Conservation (phyloP, 805 yeast genomes). For the Candida maris region DNA sequence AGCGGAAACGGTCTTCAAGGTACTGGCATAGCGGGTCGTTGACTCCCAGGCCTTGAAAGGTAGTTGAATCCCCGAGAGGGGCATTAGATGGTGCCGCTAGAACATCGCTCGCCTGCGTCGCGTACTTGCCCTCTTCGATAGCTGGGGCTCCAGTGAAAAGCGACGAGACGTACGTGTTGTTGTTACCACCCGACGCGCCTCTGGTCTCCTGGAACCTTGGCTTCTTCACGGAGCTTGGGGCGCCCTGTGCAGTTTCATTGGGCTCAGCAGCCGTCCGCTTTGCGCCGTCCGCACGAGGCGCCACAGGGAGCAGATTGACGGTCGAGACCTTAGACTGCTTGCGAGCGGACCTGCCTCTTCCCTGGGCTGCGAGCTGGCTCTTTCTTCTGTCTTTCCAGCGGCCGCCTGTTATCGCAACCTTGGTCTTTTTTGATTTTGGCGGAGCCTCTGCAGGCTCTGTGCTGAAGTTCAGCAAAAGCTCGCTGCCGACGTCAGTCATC, state of each 20-base stretch:
- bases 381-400: slow-evolving; percentile 79
- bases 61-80: slow-evolving; percentile 65
- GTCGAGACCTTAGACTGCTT: slow-evolving; percentile 12
- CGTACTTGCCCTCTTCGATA: slow-evolving; percentile 36
- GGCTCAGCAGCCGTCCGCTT: background rate
- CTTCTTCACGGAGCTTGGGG: slow-evolving; percentile 18
- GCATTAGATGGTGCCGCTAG: slow-evolving; percentile 72
- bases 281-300: background rate
- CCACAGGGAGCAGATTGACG: slow-evolving; percentile 14
- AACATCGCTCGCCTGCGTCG: slow-evolving; percentile 26
- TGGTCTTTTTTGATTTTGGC: slow-evolving; percentile 15
- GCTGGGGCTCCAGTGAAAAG: slow-evolving; percentile 71
- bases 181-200: slow-evolving; percentile 52
- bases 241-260: background rate
- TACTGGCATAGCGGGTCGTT: slow-evolving; percentile 50
- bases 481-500: slow-evolving; percentile 48
- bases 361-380: slow-evolving; percentile 48
- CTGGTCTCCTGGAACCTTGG: slow-evolving; percentile 41
- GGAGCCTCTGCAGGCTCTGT: slow-evolving; percentile 33
- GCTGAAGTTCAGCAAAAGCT: slow-evolving; percentile 71
- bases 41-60: slow-evolving; percentile 72
- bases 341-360: slow-evolving; percentile 31
- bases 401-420: slow-evolving; percentile 52
- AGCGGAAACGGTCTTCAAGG: slow-evolving; percentile 52
- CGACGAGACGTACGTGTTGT: slow-evolving; percentile 76